These are phyloP conservation scores for Lasiosphaeriaceae sp. DNA, from an alignment of 495 filamentous ascomycete species.

Conservation along the genomic window DNA sequence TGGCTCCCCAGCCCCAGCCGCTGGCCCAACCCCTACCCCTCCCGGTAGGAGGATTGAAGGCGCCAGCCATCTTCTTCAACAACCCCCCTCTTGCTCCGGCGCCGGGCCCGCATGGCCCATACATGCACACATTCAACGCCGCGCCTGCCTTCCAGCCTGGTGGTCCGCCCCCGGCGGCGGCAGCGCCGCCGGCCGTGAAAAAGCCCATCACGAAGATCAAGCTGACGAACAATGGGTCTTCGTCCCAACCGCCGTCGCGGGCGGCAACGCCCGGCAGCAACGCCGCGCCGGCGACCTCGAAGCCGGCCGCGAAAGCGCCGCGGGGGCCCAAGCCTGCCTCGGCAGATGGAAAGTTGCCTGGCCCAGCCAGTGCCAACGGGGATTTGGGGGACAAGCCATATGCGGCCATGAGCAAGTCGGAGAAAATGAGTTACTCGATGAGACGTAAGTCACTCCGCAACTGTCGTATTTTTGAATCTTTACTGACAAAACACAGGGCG, in stretches of 20 bases:
- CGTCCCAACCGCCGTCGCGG: constrained; percentile 16
- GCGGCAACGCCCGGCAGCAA: constrained; percentile 4
- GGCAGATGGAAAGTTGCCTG: neutral
- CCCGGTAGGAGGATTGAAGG: constrained; percentile 16
- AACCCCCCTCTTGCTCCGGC: constrained; percentile 11
- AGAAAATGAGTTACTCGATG: constrained; percentile 51
- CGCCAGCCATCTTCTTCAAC: constrained; percentile 19
- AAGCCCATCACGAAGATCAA: constrained; percentile 32
- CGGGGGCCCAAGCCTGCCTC: constrained; percentile 12
- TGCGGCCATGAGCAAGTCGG: constrained; percentile 48
- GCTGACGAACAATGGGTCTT: constrained; percentile 22
- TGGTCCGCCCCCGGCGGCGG: constrained; percentile 16
- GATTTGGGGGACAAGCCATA: constrained; percentile 38
- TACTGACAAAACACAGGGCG: constrained; percentile 37
- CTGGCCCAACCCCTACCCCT: neutral
- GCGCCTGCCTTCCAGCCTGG: constrained; percentile 16
- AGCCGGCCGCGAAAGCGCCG: constrained; percentile 12
- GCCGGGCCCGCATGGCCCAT: constrained; percentile 14
- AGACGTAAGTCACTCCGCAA: constrained; percentile 33
- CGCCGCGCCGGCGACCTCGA: constrained; percentile 14
- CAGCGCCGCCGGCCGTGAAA: constrained; percentile 23
- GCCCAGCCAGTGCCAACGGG: neutral
- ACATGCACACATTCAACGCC: constrained; percentile 28
- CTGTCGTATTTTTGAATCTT: neutral
- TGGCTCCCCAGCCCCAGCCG: constrained; percentile 5